Conservation (phyloP, 257 asterid species). For the Striga asiatica region DNA sequence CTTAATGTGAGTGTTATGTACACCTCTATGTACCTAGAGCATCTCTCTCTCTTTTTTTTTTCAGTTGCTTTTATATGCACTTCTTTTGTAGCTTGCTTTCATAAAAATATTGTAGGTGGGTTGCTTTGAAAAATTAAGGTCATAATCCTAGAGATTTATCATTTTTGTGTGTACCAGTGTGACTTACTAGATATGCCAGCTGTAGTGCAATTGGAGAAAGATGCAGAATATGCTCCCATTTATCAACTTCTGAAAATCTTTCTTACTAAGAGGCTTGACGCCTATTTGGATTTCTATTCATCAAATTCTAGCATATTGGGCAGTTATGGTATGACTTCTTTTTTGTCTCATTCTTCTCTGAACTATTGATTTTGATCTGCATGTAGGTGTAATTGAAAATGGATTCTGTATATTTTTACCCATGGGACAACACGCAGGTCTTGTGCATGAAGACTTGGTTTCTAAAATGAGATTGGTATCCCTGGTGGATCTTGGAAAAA, state of each 20-base stretch:
- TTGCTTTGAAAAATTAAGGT: not conserved
- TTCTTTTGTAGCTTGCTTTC: not conserved
- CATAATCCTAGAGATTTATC: not conserved
- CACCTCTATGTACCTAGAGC: too few species aligned
- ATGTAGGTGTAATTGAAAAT: not conserved
- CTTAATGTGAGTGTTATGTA: too few species aligned
- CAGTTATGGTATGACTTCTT: constrained; percentile 41
- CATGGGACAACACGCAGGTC: constrained; percentile 40
- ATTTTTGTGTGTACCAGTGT: constrained; percentile 33
- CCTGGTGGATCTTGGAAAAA: constrained; percentile 57
- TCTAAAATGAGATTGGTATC: constrained; percentile 86
- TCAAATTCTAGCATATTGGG: constrained; percentile 44
- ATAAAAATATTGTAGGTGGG: not conserved
- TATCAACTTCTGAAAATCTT: constrained; percentile 77
- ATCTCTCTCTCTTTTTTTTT: too few species aligned
- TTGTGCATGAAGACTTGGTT: constrained; percentile 79
- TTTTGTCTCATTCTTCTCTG: not conserved
- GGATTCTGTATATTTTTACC: constrained; percentile 8
- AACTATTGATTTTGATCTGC: not conserved
- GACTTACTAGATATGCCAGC: constrained; percentile 85
- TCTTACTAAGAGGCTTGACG: constrained; percentile 70
- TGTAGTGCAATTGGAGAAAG: constrained; percentile 77
- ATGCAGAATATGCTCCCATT: constrained; percentile 41
- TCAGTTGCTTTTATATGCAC: too few species aligned
- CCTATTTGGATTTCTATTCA: constrained; percentile 63